phyloP scores from a whole-genome alignment of 805 yeast genomes.

The Scheffersomyces lignosus region DNA sequence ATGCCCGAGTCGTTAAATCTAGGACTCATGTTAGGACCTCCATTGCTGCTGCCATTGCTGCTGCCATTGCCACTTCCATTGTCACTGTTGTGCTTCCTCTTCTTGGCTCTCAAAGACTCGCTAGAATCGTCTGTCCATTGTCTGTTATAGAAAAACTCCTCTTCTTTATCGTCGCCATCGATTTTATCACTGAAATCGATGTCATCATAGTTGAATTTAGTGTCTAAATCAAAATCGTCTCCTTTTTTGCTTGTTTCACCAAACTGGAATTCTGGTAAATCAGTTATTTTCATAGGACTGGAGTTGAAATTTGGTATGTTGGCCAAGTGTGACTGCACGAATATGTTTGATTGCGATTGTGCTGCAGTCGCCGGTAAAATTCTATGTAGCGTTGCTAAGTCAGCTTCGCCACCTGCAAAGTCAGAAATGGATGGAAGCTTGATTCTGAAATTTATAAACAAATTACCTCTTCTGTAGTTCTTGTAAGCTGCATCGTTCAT shows the following conservation, averaged over 20 bases:
- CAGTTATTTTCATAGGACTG: not conserved
- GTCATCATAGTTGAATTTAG: constrained; percentile 15
- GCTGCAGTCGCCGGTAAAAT: constrained; percentile 24
- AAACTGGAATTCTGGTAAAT: not conserved
- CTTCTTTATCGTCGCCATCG: constrained; percentile 16
- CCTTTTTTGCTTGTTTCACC: not conserved
- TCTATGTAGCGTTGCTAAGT: constrained; percentile 17
- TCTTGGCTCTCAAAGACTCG: constrained; percentile 3
- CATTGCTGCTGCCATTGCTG: too few relatives aligned
- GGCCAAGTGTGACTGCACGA: not conserved
- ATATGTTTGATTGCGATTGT: constrained; percentile 18
- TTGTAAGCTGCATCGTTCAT: constrained; percentile 19
- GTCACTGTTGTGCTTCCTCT: constrained; percentile 4
- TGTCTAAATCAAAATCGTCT: not conserved
- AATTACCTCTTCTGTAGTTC: constrained; percentile 31
- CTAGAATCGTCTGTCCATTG: constrained; percentile 14
- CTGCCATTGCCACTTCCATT: not conserved
- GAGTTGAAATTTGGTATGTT: not conserved
- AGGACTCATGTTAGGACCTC: too few relatives aligned
- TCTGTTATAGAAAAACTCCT: constrained; percentile 15
- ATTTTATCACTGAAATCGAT: constrained; percentile 17
- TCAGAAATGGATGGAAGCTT: constrained; percentile 30
- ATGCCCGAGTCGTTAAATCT: too few relatives aligned
- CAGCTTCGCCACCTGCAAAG: constrained; percentile 21
- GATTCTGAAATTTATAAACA: constrained; percentile 41